A percentile compares a stretch with the other conserved stretches of the same genome.
Evolutionary conservation across 495 filamentous ascomycete species (phyloP).

Genomic region (Penicillium verhagenii): DNA sequence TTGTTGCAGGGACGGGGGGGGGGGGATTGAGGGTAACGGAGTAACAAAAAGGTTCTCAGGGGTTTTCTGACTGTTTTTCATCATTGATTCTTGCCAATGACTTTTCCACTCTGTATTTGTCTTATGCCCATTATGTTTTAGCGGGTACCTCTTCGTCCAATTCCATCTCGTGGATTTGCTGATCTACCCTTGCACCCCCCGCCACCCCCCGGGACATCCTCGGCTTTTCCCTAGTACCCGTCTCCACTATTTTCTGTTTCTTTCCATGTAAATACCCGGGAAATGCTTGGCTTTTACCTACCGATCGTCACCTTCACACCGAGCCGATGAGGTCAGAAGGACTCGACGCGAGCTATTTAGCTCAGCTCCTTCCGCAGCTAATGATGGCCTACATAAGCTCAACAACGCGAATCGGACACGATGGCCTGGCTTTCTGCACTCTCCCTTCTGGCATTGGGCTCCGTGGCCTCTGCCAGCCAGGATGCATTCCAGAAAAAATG

Average conservation of each 20-base stretch:
- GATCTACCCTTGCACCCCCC: no score
- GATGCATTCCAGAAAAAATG: conserved; percentile 34
- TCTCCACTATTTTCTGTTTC: not conserved
- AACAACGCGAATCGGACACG: not conserved
- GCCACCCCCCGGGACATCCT: conserved; percentile 9
- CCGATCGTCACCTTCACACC: conserved; percentile 4
- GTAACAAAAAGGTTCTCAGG: not conserved
- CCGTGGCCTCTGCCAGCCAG: conserved; percentile 25
- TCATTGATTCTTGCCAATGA: no score
- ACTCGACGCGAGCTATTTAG: conserved; percentile 9
- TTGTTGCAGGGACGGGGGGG: not conserved
- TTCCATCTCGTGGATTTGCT: not conserved
- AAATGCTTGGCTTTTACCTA: conserved; percentile 6
- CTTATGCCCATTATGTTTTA: not conserved
- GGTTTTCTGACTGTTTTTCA: no score
- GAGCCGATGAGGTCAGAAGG: not conserved
- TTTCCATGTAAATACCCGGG: conserved; percentile 4
- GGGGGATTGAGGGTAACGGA: no score
- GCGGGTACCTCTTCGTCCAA: not conserved
- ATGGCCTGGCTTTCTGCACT: conserved; percentile 22
- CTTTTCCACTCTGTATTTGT: not conserved
- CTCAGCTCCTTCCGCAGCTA: not conserved
- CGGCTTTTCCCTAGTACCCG: conserved; percentile 9
- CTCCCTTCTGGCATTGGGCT: conserved; percentile 23
- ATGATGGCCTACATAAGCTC: not conserved